phyloP scores from a whole-genome alignment of 306 rosid species.

The Castanea mollissima region DNA sequence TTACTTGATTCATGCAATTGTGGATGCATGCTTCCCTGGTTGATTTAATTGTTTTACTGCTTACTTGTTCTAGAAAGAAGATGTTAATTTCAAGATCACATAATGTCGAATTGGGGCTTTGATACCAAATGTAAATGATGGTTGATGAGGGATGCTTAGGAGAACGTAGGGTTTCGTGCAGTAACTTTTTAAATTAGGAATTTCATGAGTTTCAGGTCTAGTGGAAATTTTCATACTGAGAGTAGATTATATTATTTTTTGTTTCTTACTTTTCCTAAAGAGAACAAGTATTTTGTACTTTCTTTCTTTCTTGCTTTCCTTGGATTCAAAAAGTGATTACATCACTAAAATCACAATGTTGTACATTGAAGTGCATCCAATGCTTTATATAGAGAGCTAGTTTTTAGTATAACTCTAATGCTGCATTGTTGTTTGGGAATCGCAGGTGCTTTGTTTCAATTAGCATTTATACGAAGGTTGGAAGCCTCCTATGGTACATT shows the following conservation, averaged over 20 bases:
- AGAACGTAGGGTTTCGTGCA: too few relatives aligned
- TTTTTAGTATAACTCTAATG: background rate
- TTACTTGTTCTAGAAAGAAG: too few relatives aligned
- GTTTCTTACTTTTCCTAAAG: background rate
- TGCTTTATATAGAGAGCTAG: background rate
- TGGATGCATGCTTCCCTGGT: too few relatives aligned
- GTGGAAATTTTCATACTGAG: background rate
- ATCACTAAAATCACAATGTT: background rate
- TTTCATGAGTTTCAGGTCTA: background rate
- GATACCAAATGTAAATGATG: too few relatives aligned
- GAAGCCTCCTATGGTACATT: constrained; percentile 79
- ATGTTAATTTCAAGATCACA: too few relatives aligned
- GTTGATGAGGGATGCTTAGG: too few relatives aligned
- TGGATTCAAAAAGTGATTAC: background rate
- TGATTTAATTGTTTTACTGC: too few relatives aligned
- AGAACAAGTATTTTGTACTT: background rate
- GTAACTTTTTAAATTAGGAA: background rate
- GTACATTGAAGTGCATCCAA: background rate
- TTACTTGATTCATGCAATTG: too few relatives aligned
- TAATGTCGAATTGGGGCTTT: too few relatives aligned
- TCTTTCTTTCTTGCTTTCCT: background rate
- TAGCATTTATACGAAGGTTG: constrained; percentile 80
- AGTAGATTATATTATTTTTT: background rate
- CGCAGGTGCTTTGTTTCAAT: constrained; percentile 89
- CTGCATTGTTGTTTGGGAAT: constrained; percentile 12